Evolutionary conservation across 1,139 yeast genomes (phyloP), one percentile per base, ranked within the genome.

Genomic region (Scheffersomyces lignicola): DNA sequence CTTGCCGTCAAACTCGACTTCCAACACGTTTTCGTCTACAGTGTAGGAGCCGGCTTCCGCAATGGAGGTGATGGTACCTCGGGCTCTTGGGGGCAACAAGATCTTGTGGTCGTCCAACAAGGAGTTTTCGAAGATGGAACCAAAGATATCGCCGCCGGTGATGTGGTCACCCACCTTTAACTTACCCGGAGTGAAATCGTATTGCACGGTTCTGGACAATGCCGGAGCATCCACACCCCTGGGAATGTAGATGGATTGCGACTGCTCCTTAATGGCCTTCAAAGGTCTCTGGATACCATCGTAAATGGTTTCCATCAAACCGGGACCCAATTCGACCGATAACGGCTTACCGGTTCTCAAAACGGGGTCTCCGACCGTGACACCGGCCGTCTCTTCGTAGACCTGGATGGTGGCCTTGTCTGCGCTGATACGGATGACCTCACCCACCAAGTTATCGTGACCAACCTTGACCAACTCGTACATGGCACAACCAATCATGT

Each of bases 241-340:
- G 60, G 99, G 98, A 47, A 92, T 92, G 69, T 92, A 92, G 60
- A 92, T 92, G 35, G 96, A 85, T 58, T 89, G 83, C 15, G 97
- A 82, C 41, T 67, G 62, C 44, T 88, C 95, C 60, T 83, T 84
- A 60, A 92, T 92, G 34, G 95, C 88, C 65, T 85, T 84, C 62
- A 92, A 78, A 31, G 99, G 98, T 73, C 99, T 89, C 72, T 92
- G 98, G 62, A 92, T 92, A 73, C 99, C 99, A 67, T 92, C 99
- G 58, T 92, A 92, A 60, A 92, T 92, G 48, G 96, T 92, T 69
- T 92, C 98, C 95, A 92, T 88, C 55, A 92, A 78, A 62, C 99
- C 99, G 18, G 99, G 99, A 55, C 99, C 99, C 60, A 92, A 75
- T 69, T 92, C 99, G 35, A 92, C 99, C 34, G 97, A 88, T 54